These are phyloP conservation scores for Hamigera avellanea DNA, from an alignment of 495 filamentous ascomycete species.

Conservation along the genomic window DNA sequence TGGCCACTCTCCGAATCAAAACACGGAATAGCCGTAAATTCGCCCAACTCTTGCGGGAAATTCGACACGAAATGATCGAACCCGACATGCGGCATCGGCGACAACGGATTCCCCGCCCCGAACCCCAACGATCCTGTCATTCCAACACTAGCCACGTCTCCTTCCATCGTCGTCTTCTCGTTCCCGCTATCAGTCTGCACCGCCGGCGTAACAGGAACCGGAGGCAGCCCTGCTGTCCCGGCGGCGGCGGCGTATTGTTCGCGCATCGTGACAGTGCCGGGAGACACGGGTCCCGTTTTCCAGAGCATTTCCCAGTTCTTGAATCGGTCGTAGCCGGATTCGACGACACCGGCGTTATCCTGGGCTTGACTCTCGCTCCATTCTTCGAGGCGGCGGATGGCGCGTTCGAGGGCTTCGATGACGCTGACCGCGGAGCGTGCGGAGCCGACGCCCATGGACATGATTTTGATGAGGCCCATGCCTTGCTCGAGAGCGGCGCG, in stretches of 20 bases:
- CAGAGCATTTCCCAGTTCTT: constrained; percentile 43
- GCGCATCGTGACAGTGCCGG: constrained; percentile 15
- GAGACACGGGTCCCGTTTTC: constrained; percentile 36
- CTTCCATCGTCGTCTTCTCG: constrained; percentile 6
- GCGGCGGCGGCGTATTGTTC: constrained; percentile 7
- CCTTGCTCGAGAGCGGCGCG: constrained; percentile 34
- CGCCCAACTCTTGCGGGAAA: constrained; percentile 34
- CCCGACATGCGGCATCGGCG: constrained; percentile 27
- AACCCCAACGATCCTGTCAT: constrained; percentile 19
- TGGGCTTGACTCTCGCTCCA: constrained; percentile 27
- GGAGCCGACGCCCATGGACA: constrained; percentile 41
- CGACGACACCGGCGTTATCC: constrained; percentile 16
- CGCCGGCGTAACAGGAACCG: constrained; percentile 11
- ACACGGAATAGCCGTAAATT: constrained; percentile 36
- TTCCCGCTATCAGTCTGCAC: constrained; percentile 6
- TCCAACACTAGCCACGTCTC: constrained; percentile 6
- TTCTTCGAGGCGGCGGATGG: constrained; percentile 32
- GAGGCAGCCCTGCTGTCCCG: constrained; percentile 11
- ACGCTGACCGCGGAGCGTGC: constrained; percentile 37
- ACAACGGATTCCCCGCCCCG: constrained; percentile 20
- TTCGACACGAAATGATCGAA: constrained; percentile 37
- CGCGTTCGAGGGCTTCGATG: constrained; percentile 40
- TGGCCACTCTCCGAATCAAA: constrained; percentile 32
- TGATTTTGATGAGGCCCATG: constrained; percentile 38
- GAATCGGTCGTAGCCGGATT: constrained; percentile 39